A percentile compares a stretch with the other conserved stretches of the same genome.
These are phyloP conservation scores for Penicillium sp. DNA, from an alignment of 2,329 filamentous ascomycete species.

Conservation along the genomic window DNA sequence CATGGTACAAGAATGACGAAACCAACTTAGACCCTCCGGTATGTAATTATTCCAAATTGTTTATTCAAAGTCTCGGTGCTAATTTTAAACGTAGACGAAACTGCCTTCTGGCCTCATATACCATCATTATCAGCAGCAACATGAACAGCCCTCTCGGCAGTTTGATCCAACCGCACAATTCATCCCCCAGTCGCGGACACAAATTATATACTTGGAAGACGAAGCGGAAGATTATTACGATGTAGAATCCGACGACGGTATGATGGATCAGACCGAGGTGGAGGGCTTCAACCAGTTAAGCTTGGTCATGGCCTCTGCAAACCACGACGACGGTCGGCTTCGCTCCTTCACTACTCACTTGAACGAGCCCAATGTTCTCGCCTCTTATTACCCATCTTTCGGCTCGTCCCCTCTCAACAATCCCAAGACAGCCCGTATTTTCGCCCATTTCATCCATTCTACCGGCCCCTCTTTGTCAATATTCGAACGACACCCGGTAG, in stretches of 20 bases:
- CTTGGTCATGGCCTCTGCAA: constrained; percentile 43
- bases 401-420: constrained; percentile 71
- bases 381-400: constrained; percentile 62
- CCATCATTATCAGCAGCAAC: constrained; percentile 13
- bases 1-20: neutral
- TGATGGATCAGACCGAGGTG: constrained; percentile 36
- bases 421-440: constrained; percentile 71
- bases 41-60: neutral
- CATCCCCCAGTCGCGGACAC: constrained; percentile 14
- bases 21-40: constrained; percentile 7
- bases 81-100: neutral
- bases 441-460: constrained; percentile 86
- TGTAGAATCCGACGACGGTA: constrained; percentile 58
- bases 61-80: neutral
- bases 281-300: constrained; percentile 38
- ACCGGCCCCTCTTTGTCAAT: constrained; percentile 81
- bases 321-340: constrained; percentile 45
- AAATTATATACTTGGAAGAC: constrained; percentile 44
- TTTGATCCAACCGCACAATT: constrained; percentile 7
- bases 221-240: constrained; percentile 60
- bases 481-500: constrained; percentile 75
- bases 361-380: constrained; percentile 49
- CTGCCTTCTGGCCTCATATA: constrained; percentile 1
- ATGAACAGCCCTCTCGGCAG: constrained; percentile 3
- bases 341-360: constrained; percentile 48